Evolutionary conservation across 352 stramenopile species (phyloP), one percentile per base, ranked within the genome.

Genomic region (Pythium aristosporum): DNA sequence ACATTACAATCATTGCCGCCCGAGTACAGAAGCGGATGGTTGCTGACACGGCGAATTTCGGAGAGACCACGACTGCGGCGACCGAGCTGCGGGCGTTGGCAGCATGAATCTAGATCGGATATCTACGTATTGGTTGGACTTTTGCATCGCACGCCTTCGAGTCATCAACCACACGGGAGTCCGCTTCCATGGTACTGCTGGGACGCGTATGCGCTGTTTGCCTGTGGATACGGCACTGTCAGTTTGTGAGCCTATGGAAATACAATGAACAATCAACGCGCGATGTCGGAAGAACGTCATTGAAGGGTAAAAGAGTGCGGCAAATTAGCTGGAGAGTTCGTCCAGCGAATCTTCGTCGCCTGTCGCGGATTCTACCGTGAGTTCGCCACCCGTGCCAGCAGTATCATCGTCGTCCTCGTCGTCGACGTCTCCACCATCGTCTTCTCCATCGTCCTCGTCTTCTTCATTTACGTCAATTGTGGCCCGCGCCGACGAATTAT

Each of bases 1-100:
- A 97, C 71, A 91, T 94, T 56, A 92, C 85, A 7, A 85, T 92
- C 67, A 89, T 90, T 61, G 75, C 80, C 3, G 79, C 83, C 15
- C 79, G 82, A 18, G 81, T 91, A 21, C 72, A 68, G 6, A 85
- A 86, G 50, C 73, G 79, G 55, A 76, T 72, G 16, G 43, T 64
- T 2, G 32, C 43, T 13, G 64, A 64, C 12, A 54, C 43, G 3
- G 28, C 36, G 5, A 46, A n/a, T 6, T 18, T 23, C 25, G 34
- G 21, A 39, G 49, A 65, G 42, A 44, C 30, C 3, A 5, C 43
- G 16, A 61, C 55, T 7, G 55, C 55, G 9, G 55, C 16, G 41
- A 51, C 42, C 1, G 55, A 61, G 42, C 30, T 61, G 18, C 55
- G 55, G 10, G 55, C 55, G 16, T 42, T 61, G 16, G 55, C 30